phyloP scores from a whole-genome alignment of 495 filamentous ascomycete species.

The Apodospora peruviana region DNA sequence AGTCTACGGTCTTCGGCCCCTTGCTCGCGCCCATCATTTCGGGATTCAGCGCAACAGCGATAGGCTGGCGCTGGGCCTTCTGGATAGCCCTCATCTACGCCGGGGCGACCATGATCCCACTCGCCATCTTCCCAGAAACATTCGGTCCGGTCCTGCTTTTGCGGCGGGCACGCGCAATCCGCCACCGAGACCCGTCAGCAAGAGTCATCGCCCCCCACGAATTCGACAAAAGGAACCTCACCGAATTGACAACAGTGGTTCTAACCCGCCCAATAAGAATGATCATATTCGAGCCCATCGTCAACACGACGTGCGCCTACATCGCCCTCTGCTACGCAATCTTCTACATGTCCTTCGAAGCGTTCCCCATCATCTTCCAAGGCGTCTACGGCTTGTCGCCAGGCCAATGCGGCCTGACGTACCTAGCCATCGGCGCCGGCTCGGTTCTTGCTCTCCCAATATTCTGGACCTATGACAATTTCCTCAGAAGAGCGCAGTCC shows the following conservation, averaged over 20 bases:
- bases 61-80: slow-evolving; percentile 64
- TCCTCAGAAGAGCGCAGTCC: slow-evolving; percentile 18
- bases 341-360: slow-evolving; percentile 71
- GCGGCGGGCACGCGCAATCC: slow-evolving; percentile 46
- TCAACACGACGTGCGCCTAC: slow-evolving; percentile 62
- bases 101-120: slow-evolving; percentile 38
- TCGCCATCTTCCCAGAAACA: slow-evolving; percentile 56
- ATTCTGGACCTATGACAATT: slow-evolving; percentile 45
- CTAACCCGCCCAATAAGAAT: slow-evolving; percentile 37
- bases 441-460: slow-evolving; percentile 40
- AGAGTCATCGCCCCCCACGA: slow-evolving; percentile 30
- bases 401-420: slow-evolving; percentile 39
- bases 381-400: slow-evolving; percentile 39
- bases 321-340: slow-evolving; percentile 65
- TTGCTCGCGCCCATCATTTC: slow-evolving; percentile 64
- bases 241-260: slow-evolving; percentile 31
- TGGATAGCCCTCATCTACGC: slow-evolving; percentile 57
- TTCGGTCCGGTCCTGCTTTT: slow-evolving; percentile 55
- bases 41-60: slow-evolving; percentile 50
- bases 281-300: slow-evolving; percentile 38
- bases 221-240: slow-evolving; percentile 25
- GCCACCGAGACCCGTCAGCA: slow-evolving; percentile 38
- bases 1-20: slow-evolving; percentile 64
- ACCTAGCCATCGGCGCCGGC: slow-evolving; percentile 42
- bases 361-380: slow-evolving; percentile 60